phyloP scores from a whole-genome alignment of 2,329 filamentous ascomycete species.

The Helicocarpus griseus region DNA sequence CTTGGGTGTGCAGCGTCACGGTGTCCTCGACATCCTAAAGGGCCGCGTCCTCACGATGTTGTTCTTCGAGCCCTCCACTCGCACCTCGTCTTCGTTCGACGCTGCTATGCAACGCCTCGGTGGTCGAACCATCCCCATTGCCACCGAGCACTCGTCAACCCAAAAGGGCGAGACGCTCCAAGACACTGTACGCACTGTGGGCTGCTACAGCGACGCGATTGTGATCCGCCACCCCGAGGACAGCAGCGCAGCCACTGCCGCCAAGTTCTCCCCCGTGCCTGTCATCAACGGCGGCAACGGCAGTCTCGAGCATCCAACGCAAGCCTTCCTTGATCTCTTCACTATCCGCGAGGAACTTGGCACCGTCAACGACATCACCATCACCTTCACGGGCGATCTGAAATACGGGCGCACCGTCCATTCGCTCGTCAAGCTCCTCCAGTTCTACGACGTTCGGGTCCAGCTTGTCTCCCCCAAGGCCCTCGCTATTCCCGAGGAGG shows the following conservation, averaged over 20 bases:
- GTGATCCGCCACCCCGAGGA: slow-evolving; percentile 91
- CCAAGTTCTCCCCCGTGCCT: slow-evolving; percentile 79
- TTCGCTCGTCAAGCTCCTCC: slow-evolving; percentile 85
- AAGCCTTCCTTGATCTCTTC: slow-evolving; percentile 95
- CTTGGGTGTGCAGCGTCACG: slow-evolving; percentile 83
- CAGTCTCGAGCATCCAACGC: slow-evolving; percentile 89
- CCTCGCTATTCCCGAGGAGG: slow-evolving; percentile 64
- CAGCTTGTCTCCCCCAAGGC: slow-evolving; percentile 80
- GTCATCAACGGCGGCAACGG: slow-evolving; percentile 98
- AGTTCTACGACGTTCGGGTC: slow-evolving; percentile 89
- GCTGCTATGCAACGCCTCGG: slow-evolving; percentile 97
- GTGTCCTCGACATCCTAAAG: slow-evolving; percentile 76
- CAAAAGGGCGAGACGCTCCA: slow-evolving; percentile 91
- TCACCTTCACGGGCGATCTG: slow-evolving; percentile 91
- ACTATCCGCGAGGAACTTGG: slow-evolving; percentile 96
- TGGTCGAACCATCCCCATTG: slow-evolving; percentile 71
- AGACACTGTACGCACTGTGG: slow-evolving; percentile 86
- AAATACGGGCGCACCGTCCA: slow-evolving; percentile 90
- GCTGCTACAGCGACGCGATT: slow-evolving; percentile 88
- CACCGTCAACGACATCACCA: slow-evolving; percentile 87
- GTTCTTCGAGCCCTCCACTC: slow-evolving; percentile 96
- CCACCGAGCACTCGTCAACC: slow-evolving; percentile 76
- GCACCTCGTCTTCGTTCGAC: slow-evolving; percentile 92
- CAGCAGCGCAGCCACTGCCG: slow-evolving; percentile 67
- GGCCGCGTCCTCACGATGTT: slow-evolving; percentile 81